Base-by-base conservation (phyloP, 2,329 filamentous ascomycete species). In the Calonectria fujianensis region DNA sequence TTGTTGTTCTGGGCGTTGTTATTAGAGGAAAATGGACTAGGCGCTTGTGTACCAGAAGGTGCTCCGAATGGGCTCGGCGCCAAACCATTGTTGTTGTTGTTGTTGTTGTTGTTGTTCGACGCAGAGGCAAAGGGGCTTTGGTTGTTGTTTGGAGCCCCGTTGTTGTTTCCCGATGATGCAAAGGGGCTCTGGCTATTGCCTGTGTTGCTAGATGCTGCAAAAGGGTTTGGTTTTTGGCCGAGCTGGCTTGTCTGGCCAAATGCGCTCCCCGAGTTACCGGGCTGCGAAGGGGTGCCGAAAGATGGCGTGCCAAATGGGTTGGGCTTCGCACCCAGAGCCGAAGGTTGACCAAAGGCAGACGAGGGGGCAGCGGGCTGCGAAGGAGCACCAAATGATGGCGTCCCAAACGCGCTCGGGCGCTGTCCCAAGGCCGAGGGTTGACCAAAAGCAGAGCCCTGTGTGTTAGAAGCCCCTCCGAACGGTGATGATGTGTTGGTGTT, bases 401-500 rank as follows among this genome's bases (percentile, higher is more conserved):
- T 77, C 14, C 69, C 65, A 41, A 72, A 72, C 54, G 73, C 63
- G 11, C 82, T 82, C 13, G 87, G 82, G 14, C 86, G 80, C 45
- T 88, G 85, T 13, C 88, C 86, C 75, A 91, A 90, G 2, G 84
- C 80, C 65, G 82, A 85, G n/a, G 81, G 75, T 59, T 82, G 81
- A 10, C 81, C 85, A 69, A 87, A 86, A 1, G 83, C 76, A 16
- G 57, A 63, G 7, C 57, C 7, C 5, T 8, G 35, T 35, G 59
- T n/a, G 27, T 32, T 70, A 16, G 79, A 48, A 37, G 81, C 70
- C 32, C 72, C 77, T 27, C 84, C 85, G 72, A 86, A 85, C 6
- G 84, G 75, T 31, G 80, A 63, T 31, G 80, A 59, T n/a, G 75
- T 45, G 64, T 68, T 48, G 45, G 45, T 72, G 65, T 75, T 76